These are phyloP conservation scores for Cucumis melo DNA, from an alignment of 306 rosid genomes.

Conservation along the genomic window DNA sequence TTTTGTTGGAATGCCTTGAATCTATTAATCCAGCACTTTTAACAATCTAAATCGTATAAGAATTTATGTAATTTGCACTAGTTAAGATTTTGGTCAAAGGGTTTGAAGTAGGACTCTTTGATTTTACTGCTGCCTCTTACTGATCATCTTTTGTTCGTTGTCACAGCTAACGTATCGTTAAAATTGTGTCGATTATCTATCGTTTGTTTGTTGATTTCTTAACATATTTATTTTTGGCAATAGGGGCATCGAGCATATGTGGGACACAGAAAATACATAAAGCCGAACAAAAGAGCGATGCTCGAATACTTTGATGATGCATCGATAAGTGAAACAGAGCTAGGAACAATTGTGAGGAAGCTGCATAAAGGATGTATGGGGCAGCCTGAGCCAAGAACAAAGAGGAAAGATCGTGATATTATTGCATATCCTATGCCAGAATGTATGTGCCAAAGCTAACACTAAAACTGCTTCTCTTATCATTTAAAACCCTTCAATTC, in stretches of 20 bases:
- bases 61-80: too few relatives aligned
- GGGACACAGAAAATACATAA: slow-evolving; percentile 39
- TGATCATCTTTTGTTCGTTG: too few relatives aligned
- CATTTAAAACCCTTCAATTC: background rate
- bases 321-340: slow-evolving; percentile 25
- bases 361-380: slow-evolving; percentile 28
- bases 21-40: too few relatives aligned
- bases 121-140: too few relatives aligned
- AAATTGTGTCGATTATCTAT: too few relatives aligned
- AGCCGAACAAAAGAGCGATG: slow-evolving; percentile 39
- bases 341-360: slow-evolving; percentile 18
- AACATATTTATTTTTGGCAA: background rate
- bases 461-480: slow-evolving; percentile 5
- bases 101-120: too few relatives aligned
- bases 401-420: slow-evolving; percentile 32
- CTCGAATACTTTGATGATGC: slow-evolving; percentile 19
- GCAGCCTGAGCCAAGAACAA: slow-evolving; percentile 25
- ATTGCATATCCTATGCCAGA: slow-evolving; percentile 40
- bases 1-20: too few relatives aligned
- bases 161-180: too few relatives aligned
- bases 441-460: slow-evolving; percentile 26
- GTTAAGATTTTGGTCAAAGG: too few relatives aligned
- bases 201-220: too few relatives aligned
- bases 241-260: slow-evolving; percentile 44
- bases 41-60: too few relatives aligned